These are phyloP conservation scores for Cordyceps cateniannulata DNA, from an alignment of 2,329 filamentous ascomycete species.

Conservation along the genomic window DNA sequence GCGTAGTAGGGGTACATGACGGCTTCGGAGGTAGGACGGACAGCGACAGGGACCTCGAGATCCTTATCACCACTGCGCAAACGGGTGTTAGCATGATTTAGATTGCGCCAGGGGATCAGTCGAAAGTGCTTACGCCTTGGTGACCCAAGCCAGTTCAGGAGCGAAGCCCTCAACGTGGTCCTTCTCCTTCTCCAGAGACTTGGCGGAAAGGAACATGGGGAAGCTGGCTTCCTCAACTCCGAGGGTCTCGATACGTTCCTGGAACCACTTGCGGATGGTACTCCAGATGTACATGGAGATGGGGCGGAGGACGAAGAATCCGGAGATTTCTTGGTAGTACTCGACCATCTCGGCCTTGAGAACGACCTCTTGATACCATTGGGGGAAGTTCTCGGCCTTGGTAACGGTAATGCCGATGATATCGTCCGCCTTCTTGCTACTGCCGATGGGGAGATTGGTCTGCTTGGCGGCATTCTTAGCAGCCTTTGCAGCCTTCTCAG, in stretches of 20 bases:
- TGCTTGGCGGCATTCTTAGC: slow-evolving; percentile 43
- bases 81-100: not conserved
- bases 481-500: slow-evolving; percentile 56
- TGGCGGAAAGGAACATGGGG: slow-evolving; percentile 88
- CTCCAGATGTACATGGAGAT: slow-evolving; percentile 62
- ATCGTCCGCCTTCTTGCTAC: slow-evolving; percentile 55
- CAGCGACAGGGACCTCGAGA: slow-evolving; percentile 71
- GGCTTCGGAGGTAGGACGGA: slow-evolving; percentile 63
- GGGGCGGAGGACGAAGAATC: slow-evolving; percentile 87
- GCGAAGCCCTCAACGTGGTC: slow-evolving; percentile 98
- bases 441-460: slow-evolving; percentile 41
- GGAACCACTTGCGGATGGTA: slow-evolving; percentile 61
- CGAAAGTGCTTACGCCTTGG: slow-evolving; percentile 57
- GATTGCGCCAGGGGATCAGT: not conserved
- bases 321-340: slow-evolving; percentile 91
- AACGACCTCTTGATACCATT: slow-evolving; percentile 97
- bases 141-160: slow-evolving; percentile 84
- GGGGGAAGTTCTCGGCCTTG: slow-evolving; percentile 81
- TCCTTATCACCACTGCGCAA: slow-evolving; percentile 72
- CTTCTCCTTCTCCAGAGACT: slow-evolving; percentile 83
- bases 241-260: slow-evolving; percentile 74
- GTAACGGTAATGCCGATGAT: slow-evolving; percentile 83
- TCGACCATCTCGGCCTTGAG: slow-evolving; percentile 96
- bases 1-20: slow-evolving; percentile 96
- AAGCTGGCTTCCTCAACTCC: slow-evolving; percentile 96